A percentile compares a stretch with the other conserved stretches of the same genome.
Evolutionary conservation across 441 rosid species (phyloP).

Genomic region (Croton laevigatus): DNA sequence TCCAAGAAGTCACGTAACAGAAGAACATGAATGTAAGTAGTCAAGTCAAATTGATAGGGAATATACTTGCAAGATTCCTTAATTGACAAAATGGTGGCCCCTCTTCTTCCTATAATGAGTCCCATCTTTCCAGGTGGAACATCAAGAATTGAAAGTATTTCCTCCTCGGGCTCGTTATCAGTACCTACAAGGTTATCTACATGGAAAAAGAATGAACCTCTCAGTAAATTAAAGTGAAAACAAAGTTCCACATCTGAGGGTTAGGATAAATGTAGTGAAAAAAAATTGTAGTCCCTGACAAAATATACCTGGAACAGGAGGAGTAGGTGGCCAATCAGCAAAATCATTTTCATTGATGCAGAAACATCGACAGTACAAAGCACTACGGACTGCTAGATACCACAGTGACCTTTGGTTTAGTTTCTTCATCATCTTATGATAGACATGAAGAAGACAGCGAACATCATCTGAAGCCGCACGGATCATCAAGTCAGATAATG

Average conservation of each 20-base stretch:
- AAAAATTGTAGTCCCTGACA: not conserved
- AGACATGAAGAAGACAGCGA: slow-evolving; percentile 79
- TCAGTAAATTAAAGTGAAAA: too few species aligned
- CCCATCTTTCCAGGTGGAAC: slow-evolving; percentile 97
- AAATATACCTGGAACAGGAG: slow-evolving; percentile 69
- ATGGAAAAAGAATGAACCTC: slow-evolving; percentile 15
- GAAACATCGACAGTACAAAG: slow-evolving; percentile 77
- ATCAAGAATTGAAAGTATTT: slow-evolving; percentile 73
- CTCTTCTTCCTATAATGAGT: slow-evolving; percentile 76
- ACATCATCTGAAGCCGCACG: slow-evolving; percentile 98
- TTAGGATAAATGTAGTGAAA: not conserved
- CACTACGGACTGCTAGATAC: slow-evolving; percentile 86
- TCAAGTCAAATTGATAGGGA: slow-evolving; percentile 18
- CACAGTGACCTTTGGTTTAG: slow-evolving; percentile 65
- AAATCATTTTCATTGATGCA: slow-evolving; percentile 67
- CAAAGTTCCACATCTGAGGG: too few species aligned
- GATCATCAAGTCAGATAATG: slow-evolving; percentile 78
- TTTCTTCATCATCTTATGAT: slow-evolving; percentile 76
- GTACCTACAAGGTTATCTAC: too few species aligned
- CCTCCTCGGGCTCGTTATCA: slow-evolving; percentile 55
- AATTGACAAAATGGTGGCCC: slow-evolving; percentile 68
- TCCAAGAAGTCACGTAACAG: not conserved
- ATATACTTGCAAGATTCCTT: slow-evolving; percentile 82
- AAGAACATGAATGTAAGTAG: not conserved
- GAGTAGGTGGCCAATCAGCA: slow-evolving; percentile 73